Evolutionary conservation across 2,329 filamentous ascomycete genomes (phyloP), one percentile per base, ranked within the genome.

Genomic region (Lachnellula occidentalis): DNA sequence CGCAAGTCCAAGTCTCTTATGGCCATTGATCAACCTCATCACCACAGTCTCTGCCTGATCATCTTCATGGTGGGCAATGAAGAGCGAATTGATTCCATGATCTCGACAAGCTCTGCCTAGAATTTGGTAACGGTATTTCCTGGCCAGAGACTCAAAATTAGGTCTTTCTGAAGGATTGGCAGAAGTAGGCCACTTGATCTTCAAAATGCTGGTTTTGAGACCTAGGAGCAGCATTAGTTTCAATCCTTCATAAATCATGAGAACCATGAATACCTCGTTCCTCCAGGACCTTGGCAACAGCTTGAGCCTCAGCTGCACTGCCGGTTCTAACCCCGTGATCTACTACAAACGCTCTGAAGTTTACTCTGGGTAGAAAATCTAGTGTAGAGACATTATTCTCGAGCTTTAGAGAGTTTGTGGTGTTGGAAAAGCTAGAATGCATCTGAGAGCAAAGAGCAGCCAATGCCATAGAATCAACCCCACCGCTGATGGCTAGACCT

Each of bases 381-480:
- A 75, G 64, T 24, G 61, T 55, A 2, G 65, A 21, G 48, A 34
- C 34, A n/a, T 9, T n/a, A 14, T 31, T 48, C 53, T 14, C 12
- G 21, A 42, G 15, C 21, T 27, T 37, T 19, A 11, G 48, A 48
- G 36, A 31, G 31, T 54, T 22, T 17, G 11, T 34, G 50, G 52
- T 48, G 14, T 48, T 21, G 24, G 39, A 14, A 45, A 9, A 39
- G 42, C 27, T 8, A 37, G 53, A 24, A 39, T 61, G 51, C 71
- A 70, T 36, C 79, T 64, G 45, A 48, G 76, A 78, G 67, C 88
- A 89, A 36, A 97, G 78, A 57, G 77, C 84, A 53, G 91, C 90
- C 57, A 99, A 76, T 27, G 92, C 92, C 92, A 97, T 99, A n/a
- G 92, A 97, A 71, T 99, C 94, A 39, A 94, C 88, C 7, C 94